A percentile compares a stretch with the other conserved stretches of the same genome.
These are phyloP conservation scores for Ophiosphaerella korrae DNA, from an alignment of 2,329 filamentous ascomycete species.

Conservation along the genomic window DNA sequence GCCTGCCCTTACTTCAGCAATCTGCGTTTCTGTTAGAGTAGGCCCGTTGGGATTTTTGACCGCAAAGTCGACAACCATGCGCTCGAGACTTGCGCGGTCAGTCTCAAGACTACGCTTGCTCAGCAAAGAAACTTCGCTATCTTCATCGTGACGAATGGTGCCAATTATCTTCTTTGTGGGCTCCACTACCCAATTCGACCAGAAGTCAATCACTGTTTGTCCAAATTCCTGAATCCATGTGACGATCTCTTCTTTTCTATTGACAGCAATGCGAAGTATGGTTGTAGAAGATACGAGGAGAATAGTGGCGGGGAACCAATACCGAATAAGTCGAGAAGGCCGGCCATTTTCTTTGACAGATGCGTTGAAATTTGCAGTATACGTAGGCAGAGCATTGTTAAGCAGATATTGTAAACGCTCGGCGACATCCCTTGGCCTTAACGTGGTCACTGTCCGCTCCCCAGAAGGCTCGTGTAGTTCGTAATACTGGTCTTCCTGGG, in stretches of 20 bases:
- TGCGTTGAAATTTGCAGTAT: conserved; percentile 62
- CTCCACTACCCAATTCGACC: conserved; percentile 94
- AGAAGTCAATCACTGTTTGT: conserved; percentile 82
- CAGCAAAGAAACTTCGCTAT: conserved; percentile 95
- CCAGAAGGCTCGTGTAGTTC: conserved; percentile 47
- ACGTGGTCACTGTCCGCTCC: conserved; percentile 38
- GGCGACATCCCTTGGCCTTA: conserved; percentile 63
- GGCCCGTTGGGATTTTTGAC: conserved; percentile 74
- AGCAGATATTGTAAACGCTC: conserved; percentile 73
- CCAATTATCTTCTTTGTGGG: conserved; percentile 81
- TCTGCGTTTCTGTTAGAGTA: conserved; percentile 68
- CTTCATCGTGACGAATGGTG: conserved; percentile 90
- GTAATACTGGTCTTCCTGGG: conserved; percentile 57
- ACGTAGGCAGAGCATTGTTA: conserved; percentile 68
- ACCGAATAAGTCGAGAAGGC: conserved; percentile 76
- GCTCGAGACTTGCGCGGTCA: conserved; percentile 88
- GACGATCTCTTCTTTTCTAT: conserved; percentile 75
- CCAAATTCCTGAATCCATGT: conserved; percentile 82
- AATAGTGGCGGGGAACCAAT: conserved; percentile 80
- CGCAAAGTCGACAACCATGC: conserved; percentile 98
- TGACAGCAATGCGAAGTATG: conserved; percentile 77
- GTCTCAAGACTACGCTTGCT: conserved; percentile 89
- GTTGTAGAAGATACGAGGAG: conserved; percentile 81
- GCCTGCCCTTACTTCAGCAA: conserved; percentile 74
- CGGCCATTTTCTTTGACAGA: conserved; percentile 71